Base-by-base conservation (phyloP, 2,329 filamentous ascomycete species). In the Hypoxylon sp. region DNA sequence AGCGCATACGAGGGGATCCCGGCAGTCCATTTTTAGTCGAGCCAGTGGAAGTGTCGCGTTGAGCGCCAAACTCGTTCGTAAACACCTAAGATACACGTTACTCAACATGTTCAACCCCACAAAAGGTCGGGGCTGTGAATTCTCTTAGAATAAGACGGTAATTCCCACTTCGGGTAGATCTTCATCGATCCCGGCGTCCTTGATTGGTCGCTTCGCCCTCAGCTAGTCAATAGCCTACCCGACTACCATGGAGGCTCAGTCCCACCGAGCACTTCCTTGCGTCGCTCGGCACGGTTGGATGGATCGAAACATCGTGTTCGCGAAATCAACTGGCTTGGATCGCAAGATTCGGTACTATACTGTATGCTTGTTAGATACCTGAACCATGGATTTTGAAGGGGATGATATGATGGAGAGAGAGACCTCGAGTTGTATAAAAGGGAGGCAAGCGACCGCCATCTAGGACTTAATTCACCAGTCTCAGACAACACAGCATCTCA, bases 111-210 rank as follows among this genome's bases (percentile, higher is more conserved):
- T 52, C 25, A 63, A 59, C 67, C 67, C 59, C 63, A 60, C 60
- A 56, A 52, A 52, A 50, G 23, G 17, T 23, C 34, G 51, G 62
- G 60, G 60, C 60, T 55, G 51, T 67, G 63, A 41, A 43, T 6
- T 17, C 45, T 41, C 19, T 50, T 32, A 13, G 36, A 50, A 61
- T 62, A 52, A 57, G 34, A 63, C 59, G 63, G 66, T 34, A 67
- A 56, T 70, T 67, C 57, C 60, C 58, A 67, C 50, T 61, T 65
- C 67, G 67, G 64, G 53, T 55, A 65, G 65, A 68, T 65, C 65
- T 56, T 55, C 51, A 64, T 17, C 19, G 3, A 32, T 21, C 59
- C 59, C 65, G 59, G 10, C 23, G 11, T 3, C 19, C 7, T 2
- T 63, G 32, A 69, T 69, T 69, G 63, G 65, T 19, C n/a, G 66